phyloP scores from a whole-genome alignment of 768 basidiomycete genomes.

The Tubosaeta brunneosetosa region DNA sequence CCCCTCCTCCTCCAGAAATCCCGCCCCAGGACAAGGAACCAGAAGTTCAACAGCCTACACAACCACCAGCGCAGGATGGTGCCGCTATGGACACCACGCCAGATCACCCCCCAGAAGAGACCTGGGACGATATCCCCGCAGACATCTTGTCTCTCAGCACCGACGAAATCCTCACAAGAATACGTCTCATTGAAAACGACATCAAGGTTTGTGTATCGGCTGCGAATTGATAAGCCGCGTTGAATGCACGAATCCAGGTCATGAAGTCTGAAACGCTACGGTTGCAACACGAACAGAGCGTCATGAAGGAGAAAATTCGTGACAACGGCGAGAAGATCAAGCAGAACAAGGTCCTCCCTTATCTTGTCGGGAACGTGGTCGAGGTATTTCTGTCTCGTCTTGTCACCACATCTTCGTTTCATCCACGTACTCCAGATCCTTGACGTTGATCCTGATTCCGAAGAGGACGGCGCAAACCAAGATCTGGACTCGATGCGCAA shows the following conservation, averaged over 20 bases:
- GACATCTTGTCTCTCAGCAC: constrained; percentile 74
- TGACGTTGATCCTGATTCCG: constrained; percentile 87
- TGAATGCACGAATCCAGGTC: constrained; percentile 49
- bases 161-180: constrained; percentile 86
- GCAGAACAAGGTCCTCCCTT: constrained; percentile 98
- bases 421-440: constrained; percentile 59
- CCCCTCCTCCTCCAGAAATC: constrained; percentile 40
- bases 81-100: constrained; percentile 70
- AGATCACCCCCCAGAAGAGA: constrained; percentile 68
- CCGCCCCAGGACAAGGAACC: constrained; percentile 47
- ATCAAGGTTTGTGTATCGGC: constrained; percentile 60
- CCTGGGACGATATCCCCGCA: constrained; percentile 88
- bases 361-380: constrained; percentile 95
- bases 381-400: constrained; percentile 51
- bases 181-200: constrained; percentile 93
- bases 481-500: constrained; percentile 95
- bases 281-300: constrained; percentile 88
- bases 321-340: constrained; percentile 98
- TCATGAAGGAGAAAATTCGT: constrained; percentile 98
- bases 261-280: constrained; percentile 94
- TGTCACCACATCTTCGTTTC: background rate
- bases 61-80: constrained; percentile 32
- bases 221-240: background rate
- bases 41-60: constrained; percentile 31
- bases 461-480: constrained; percentile 93